Conservation (phyloP, 2,329 filamentous ascomycete genomes). For the Dothistroma septosporum region DNA sequence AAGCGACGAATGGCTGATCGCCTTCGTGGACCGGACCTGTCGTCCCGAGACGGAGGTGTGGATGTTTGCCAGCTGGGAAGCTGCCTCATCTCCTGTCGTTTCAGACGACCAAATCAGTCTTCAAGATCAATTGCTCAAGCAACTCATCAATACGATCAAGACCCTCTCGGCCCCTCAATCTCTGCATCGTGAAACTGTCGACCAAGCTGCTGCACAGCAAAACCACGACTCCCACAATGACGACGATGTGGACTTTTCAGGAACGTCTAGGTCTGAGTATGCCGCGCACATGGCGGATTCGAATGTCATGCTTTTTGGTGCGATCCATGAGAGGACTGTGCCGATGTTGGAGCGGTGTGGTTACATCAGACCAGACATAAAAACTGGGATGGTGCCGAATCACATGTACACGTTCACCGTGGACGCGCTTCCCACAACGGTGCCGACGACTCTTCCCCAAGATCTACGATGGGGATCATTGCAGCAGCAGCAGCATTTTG, state of each 20-base stretch:
- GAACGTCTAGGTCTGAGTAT: slow-evolving; percentile 21
- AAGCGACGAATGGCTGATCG: slow-evolving; percentile 45
- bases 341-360: slow-evolving; percentile 20
- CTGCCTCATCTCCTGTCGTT: background rate
- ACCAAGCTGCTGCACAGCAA: background rate
- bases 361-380: slow-evolving; percentile 21
- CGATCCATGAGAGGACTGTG: slow-evolving; percentile 29
- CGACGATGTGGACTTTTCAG: slow-evolving; percentile 10
- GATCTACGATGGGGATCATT: slow-evolving; percentile 56
- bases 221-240: background rate
- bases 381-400: slow-evolving; percentile 20
- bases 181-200: slow-evolving; percentile 16
- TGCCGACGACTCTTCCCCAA: slow-evolving; percentile 35
- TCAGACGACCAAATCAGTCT: background rate
- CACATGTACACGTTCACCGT: slow-evolving; percentile 28
- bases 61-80: slow-evolving; percentile 48
- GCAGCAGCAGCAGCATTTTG: slow-evolving; percentile 49
- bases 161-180: slow-evolving; percentile 5
- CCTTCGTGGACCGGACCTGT: slow-evolving; percentile 58
- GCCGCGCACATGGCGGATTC: slow-evolving; percentile 17
- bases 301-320: slow-evolving; percentile 30
- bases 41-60: slow-evolving; percentile 62
- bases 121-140: slow-evolving; percentile 12
- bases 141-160: slow-evolving; percentile 16
- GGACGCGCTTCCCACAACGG: background rate